These are phyloP conservation scores for Lipomyces sp. DNA, from an alignment of 805 yeast genomes.

Conservation along the genomic window DNA sequence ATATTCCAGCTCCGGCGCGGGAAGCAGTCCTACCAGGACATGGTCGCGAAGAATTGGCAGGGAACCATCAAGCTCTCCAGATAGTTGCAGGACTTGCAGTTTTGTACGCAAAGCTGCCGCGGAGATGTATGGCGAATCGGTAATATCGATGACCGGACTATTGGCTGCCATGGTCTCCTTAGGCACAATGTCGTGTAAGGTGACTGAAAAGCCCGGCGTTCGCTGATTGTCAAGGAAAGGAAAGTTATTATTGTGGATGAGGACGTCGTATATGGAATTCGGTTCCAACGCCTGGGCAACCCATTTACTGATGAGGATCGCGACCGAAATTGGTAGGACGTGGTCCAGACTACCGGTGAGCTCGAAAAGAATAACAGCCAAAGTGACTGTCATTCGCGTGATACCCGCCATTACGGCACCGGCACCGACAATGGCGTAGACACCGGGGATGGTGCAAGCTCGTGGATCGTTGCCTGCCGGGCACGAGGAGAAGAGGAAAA, in stretches of 20 bases:
- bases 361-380: constrained; percentile 58
- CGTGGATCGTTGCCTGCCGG: constrained; percentile 37
- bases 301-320: constrained; percentile 64
- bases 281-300: constrained; percentile 58
- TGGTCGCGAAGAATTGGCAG: constrained; percentile 52
- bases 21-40: constrained; percentile 53
- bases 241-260: constrained; percentile 55
- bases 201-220: constrained; percentile 46
- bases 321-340: constrained; percentile 60
- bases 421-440: constrained; percentile 60
- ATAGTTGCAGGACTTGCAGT: constrained; percentile 48
- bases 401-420: constrained; percentile 64
- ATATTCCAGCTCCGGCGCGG: constrained; percentile 58
- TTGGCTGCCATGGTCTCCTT: constrained; percentile 35
- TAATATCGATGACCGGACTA: constrained; percentile 48
- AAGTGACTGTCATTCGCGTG: constrained; percentile 59
- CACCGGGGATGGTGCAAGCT: constrained; percentile 54
- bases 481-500: constrained; percentile 37
- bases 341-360: constrained; percentile 61
- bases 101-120: constrained; percentile 45
- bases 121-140: constrained; percentile 47
- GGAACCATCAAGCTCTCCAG: constrained; percentile 58
- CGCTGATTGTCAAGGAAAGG: constrained; percentile 58
- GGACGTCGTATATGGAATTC: constrained; percentile 55
- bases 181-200: constrained; percentile 51